phyloP scores from a whole-genome alignment of 345 rosid genomes.

The Gossypium turneri region DNA sequence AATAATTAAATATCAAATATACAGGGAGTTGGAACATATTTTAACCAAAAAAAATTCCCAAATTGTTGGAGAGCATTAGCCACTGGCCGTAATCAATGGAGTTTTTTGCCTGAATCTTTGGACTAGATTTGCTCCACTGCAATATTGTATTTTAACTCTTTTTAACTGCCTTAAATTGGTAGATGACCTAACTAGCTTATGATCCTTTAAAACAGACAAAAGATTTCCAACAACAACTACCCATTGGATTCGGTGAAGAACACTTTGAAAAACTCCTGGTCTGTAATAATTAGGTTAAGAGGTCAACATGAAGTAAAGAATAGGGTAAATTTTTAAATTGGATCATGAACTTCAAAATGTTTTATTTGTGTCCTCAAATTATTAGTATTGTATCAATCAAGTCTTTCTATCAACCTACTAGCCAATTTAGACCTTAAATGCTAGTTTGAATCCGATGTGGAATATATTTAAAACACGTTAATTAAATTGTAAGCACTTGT shows the following conservation, averaged over 20 bases:
- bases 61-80: not conserved
- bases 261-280: not conserved
- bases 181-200: conserved; percentile 15
- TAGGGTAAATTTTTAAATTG: no score
- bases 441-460: no score
- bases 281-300: not conserved
- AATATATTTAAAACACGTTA: no score
- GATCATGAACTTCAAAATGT: no score
- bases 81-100: conserved; percentile 21
- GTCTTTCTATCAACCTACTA: no score
- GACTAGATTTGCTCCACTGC: not conserved
- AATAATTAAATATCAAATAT: no score
- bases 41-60: not conserved
- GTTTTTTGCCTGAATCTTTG: conserved; percentile 2
- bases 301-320: not conserved
- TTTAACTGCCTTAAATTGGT: conserved; percentile 6
- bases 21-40: no score
- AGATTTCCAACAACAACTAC: conserved; percentile 21
- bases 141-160: not conserved
- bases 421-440: no score
- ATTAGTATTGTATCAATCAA: no score
- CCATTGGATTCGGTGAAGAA: conserved; percentile 15
- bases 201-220: not conserved
- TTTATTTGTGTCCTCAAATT: no score
- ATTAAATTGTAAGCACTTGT: no score